Evolutionary conservation across 495 filamentous ascomycete genomes (phyloP).

Genomic region (Lasiosphaeris hirsuta): DNA sequence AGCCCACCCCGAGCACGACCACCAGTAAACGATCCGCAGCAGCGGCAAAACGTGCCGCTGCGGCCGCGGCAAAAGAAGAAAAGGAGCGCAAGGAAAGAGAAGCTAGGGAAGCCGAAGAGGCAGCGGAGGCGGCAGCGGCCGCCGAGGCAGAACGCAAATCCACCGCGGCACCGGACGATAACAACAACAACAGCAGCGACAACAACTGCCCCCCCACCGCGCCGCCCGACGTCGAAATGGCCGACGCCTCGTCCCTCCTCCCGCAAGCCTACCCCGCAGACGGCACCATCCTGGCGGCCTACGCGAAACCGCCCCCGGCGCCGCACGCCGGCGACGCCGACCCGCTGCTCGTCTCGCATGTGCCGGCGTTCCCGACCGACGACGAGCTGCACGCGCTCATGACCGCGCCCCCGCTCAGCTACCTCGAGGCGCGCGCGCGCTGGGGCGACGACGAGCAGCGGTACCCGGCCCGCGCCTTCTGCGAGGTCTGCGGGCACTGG

Average conservation of each 20-base stretch:
- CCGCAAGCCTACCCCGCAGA: slow-evolving; percentile 30
- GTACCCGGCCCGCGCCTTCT: slow-evolving; percentile 69
- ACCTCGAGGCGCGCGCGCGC: slow-evolving; percentile 67
- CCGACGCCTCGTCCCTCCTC: slow-evolving; percentile 23
- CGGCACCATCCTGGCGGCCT: slow-evolving; percentile 31
- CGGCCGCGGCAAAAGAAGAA: slow-evolving; percentile 28
- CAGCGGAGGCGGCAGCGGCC: slow-evolving; percentile 8
- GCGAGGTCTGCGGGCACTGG: slow-evolving; percentile 92
- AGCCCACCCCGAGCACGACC: not conserved
- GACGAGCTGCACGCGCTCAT: slow-evolving; percentile 67
- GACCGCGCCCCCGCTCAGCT: slow-evolving; percentile 70
- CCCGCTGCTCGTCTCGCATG: slow-evolving; percentile 58
- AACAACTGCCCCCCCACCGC: slow-evolving; percentile 31
- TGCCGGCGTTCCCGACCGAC: slow-evolving; percentile 62
- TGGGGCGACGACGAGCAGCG: slow-evolving; percentile 36
- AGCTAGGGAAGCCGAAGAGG: slow-evolving; percentile 21
- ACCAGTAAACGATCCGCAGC: not conserved
- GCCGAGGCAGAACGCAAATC: slow-evolving; percentile 14
- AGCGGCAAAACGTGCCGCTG: slow-evolving; percentile 22
- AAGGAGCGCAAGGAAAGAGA: slow-evolving; percentile 19
- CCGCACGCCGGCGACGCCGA: slow-evolving; percentile 54
- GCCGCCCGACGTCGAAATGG: slow-evolving; percentile 35
- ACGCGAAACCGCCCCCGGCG: slow-evolving; percentile 28
- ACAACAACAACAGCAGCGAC: slow-evolving; percentile 28
- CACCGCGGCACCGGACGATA: not conserved